Base-by-base conservation (phyloP, 176 grass and related monocot species). In the Zea mays region DNA sequence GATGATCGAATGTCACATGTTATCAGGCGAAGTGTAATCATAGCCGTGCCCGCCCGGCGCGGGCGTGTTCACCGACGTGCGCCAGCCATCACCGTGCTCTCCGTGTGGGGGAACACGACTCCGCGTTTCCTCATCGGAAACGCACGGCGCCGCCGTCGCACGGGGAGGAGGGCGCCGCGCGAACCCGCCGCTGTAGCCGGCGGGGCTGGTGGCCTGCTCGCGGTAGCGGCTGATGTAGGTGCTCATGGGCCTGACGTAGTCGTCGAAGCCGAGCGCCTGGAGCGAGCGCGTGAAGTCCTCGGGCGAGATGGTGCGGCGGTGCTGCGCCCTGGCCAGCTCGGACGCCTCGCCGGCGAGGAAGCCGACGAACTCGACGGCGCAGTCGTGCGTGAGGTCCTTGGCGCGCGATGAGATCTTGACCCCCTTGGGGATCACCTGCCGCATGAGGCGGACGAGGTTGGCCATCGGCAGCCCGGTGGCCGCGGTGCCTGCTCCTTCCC, bases 331-430 rank as follows among this genome's bases (percentile, higher is more conserved):
- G 49, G 86, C 87, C 27, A 20, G 74, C 45, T 83, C 81, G 45
- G 27, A 48, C 35, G 93, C 93, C 84, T 97, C 90, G 27, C 75
- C 69, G 15, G 85, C 51, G 55, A 97, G 33, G 62, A 97, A 90
- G 58, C 81, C 84, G 44, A 89, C 85, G 78, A 84, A 97, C 81
- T 97, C 93, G 3, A 91, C 78, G 7, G 80, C 86, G 70, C 86
- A 92, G 59, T 88, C 78, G 67, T 97, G 88, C 42, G 89, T 39
- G 47, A 87, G 89, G 38, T 41, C 65, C 75, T 90, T 90, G 43
- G 84, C 83, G 17, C 55, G 27, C 36, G 67, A n/a, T 6, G 81
- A 85, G 46, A 91, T 69, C 83, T 89, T 86, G 4, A 20, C 60
- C 45, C 85, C 11, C 5, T 71, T 13, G 19, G 90, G 90, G 41